These are phyloP conservation scores for Backusella tarrabulga DNA, from an alignment of 192 early-diverging fungal genomes.

Conservation along the genomic window DNA sequence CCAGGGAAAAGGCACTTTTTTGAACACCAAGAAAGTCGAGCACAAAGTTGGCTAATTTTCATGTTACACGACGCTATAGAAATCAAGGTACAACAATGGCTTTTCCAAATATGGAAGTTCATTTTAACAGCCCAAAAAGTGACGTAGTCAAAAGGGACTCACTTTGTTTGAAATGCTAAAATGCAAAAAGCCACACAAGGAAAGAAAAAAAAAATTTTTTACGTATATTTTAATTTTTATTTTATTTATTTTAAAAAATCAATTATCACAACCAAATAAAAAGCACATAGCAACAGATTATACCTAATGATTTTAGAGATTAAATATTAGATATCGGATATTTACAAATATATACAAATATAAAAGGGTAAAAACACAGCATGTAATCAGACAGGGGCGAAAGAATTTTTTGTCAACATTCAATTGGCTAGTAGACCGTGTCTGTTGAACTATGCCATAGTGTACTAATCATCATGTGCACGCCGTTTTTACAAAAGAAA, in stretches of 20 bases:
- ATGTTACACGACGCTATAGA: neutral
- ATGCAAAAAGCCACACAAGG: neutral
- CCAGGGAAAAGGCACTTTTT: no score
- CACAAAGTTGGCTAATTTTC: neutral
- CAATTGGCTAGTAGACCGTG: conserved; percentile 8
- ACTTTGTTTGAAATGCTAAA: neutral
- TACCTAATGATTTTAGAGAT: neutral
- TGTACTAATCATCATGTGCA: conserved; percentile 6
- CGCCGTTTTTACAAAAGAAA: neutral
- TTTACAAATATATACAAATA: neutral
- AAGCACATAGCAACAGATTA: neutral
- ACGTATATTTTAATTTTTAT: neutral
- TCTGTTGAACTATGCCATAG: conserved; percentile 11
- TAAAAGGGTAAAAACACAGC: neutral
- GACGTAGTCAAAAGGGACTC: neutral
- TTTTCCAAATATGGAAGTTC: neutral
- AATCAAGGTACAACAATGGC: neutral
- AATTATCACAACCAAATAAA: neutral
- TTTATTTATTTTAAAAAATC: neutral
- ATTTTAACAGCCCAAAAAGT: neutral
- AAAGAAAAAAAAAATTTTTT: neutral
- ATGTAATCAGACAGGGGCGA: conserved; percentile 7
- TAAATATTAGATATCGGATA: neutral
- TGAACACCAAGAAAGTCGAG: neutral
- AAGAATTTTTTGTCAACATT: conserved; percentile 14